Base-by-base conservation (phyloP, 1,284 basidiomycete species). In the Trichosporon asahii region DNA sequence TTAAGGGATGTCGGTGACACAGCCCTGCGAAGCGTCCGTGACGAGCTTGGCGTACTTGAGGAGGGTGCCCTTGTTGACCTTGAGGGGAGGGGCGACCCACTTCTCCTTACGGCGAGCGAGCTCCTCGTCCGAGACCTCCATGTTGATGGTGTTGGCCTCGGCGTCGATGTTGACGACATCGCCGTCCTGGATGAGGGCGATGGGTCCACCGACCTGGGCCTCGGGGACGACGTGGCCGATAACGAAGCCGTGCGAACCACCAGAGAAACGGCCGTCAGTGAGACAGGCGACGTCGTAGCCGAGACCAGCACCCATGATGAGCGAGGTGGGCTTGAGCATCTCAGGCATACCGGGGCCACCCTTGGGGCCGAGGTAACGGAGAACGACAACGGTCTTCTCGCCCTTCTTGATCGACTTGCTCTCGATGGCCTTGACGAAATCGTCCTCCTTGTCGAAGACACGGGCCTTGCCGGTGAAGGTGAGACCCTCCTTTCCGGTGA, bases 211-310 rank as follows among this genome's bases (percentile, higher is more conserved):
- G 57, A 92, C 86, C 67, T 89, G 89, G n/a, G 94, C 93, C 84
- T 95, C 93, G 25, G 96, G 96, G 5, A 81, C 79, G 33, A 81
- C 78, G 70, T 83, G 79, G 37, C 80, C 81, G 55, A 87, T 85
- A 37, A 86, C 86, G 78, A 88, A 87, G 8, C 85, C 85, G 79
- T 86, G 85, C 53, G 85, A 85, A 69, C 85, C 92, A 67, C 95
- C 96, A 33, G 92, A 94, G 87, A 99, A 99, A 55, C 96, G 89
- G 61, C 96, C 96, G 82, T 99, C 96, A 0, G 96, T 99, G 76
- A 99, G 90, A 73, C 97, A 88, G 0, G 95, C 95, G 2, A 95
- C 95, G 66, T 92, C 91, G 71, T 90, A 89, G 49, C 93, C 91
- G 21, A 98, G 87, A 49, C 96, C 96, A 67, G 95, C 95, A 37